These are phyloP conservation scores for Dendrobium nobile DNA, from an alignment of 106 monocot genomes.

Conservation along the genomic window DNA sequence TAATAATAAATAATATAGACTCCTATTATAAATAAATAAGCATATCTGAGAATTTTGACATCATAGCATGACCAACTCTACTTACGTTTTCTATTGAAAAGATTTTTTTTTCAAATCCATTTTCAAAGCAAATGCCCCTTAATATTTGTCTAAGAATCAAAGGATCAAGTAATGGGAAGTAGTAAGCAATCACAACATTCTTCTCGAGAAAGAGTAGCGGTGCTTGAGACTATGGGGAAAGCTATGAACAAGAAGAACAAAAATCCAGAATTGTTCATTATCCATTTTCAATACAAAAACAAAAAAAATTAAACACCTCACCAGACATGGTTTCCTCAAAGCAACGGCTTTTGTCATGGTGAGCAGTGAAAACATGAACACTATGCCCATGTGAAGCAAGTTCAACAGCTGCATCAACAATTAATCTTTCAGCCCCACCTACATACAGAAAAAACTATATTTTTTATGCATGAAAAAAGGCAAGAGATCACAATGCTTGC, in stretches of 20 bases:
- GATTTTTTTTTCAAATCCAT: not conserved
- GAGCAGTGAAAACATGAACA: conserved; percentile 91
- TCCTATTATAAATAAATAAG: not conserved
- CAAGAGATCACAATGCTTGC: not conserved
- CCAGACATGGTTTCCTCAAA: conserved; percentile 91
- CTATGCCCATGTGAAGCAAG: conserved; percentile 68
- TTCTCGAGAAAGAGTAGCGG: not conserved
- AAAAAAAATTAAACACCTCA: conserved; percentile 12
- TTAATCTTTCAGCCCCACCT: conserved; percentile 96
- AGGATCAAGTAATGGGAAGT: not conserved
- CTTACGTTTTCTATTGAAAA: not conserved
- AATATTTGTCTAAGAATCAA: not conserved
- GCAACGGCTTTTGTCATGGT: conserved; percentile 85
- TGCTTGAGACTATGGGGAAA: not conserved
- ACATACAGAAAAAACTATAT: not conserved
- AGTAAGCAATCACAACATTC: not conserved
- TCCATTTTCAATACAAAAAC: not conserved
- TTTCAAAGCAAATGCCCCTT: not conserved
- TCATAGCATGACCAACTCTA: not conserved
- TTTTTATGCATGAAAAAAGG: not conserved
- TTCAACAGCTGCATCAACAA: conserved; percentile 91
- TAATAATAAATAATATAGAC: not conserved
- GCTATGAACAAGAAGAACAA: not conserved
- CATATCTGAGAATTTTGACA: not conserved
- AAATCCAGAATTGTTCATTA: not conserved